Conservation (phyloP, 2,329 filamentous ascomycete genomes). For the Pseudogymnoascus sp. region DNA sequence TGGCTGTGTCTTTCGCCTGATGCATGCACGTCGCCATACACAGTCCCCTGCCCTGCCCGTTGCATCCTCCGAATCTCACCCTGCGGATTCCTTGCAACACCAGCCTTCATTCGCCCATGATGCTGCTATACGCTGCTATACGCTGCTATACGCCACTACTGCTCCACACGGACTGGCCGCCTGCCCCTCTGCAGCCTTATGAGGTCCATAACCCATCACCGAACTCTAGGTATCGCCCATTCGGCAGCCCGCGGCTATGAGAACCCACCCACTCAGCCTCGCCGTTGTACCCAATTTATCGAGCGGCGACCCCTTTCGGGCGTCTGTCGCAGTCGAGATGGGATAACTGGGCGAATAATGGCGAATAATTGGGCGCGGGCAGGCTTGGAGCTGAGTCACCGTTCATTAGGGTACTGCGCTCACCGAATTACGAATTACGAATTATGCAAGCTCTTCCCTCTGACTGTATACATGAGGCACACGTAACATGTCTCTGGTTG, state of each 20-base stretch:
- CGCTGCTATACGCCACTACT: neutral
- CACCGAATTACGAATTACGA: no score
- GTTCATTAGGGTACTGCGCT: neutral
- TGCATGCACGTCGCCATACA: neutral
- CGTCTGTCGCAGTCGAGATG: neutral
- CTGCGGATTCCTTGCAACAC: neutral
- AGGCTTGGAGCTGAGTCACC: neutral
- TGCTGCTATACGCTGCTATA: neutral
- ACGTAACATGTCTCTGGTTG: neutral
- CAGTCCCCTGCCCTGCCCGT: neutral
- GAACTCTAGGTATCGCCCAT: neutral
- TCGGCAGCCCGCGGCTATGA: neutral
- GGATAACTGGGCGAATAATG: neutral
- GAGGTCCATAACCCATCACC: neutral
- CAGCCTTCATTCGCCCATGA: neutral
- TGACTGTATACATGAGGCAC: neutral
- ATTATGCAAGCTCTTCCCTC: neutral
- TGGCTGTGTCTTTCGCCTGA: neutral
- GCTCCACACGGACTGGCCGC: neutral
- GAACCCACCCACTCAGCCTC: neutral
- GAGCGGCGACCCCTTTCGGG: neutral
- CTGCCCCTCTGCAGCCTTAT: neutral
- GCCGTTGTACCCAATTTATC: neutral
- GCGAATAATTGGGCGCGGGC: neutral
- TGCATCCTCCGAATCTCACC: neutral